Percentiles rank a stretch among this genome's conserved stretches.
Evolutionary conservation across 2,329 filamentous ascomycete genomes (phyloP).

Genomic region (Aspergillus aculeatus): DNA sequence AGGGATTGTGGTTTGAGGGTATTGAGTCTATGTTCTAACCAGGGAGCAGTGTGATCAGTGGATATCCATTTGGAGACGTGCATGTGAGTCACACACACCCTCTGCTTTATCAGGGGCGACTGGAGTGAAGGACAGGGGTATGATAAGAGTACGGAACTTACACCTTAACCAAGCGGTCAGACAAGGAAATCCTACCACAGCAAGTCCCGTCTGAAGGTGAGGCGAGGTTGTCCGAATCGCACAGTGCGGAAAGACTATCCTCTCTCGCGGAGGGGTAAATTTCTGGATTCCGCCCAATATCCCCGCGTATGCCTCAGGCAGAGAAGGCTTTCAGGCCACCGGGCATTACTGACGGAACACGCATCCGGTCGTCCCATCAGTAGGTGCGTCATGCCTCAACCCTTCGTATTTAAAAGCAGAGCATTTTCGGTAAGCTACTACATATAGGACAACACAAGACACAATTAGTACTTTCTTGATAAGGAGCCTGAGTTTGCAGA

Average conservation of each 20-base stretch:
- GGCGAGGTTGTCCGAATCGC: conserved; percentile 13
- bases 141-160: not conserved
- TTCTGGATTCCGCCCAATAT: conserved; percentile 22
- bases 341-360: not conserved
- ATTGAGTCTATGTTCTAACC: not conserved
- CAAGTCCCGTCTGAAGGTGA: conserved; percentile 10
- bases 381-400: not conserved
- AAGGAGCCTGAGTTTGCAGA: too few species aligned
- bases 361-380: not conserved
- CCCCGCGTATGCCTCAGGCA: conserved; percentile 32
- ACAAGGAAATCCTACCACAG: not conserved
- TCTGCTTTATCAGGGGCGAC: conserved; percentile 1
- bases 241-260: conserved; percentile 8
- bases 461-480: too few species aligned
- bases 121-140: not conserved
- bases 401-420: too few species aligned
- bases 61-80: not conserved
- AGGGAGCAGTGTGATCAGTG: not conserved
- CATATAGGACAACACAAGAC: too few species aligned
- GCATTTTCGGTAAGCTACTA: too few species aligned
- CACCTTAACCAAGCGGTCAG: not conserved
- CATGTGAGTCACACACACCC: conserved; percentile 2
- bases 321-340: not conserved
- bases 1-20: not conserved
- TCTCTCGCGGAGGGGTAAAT: conserved; percentile 34